These are phyloP conservation scores for Fagopyrum tataricum DNA, from an alignment of 148 eudicot species.

Conservation along the genomic window DNA sequence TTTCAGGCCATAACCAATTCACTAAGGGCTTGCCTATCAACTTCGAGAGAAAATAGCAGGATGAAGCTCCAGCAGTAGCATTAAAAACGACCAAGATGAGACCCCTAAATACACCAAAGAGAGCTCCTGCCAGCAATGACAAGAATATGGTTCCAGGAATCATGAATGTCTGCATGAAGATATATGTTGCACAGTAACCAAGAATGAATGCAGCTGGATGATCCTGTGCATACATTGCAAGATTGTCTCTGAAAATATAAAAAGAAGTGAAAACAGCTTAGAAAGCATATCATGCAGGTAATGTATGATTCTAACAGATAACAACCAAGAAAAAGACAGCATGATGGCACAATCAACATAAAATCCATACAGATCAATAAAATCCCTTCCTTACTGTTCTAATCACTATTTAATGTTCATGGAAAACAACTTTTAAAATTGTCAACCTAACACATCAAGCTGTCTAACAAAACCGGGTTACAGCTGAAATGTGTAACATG, in stretches of 20 bases:
- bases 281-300: background rate
- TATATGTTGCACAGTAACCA: constrained; percentile 92
- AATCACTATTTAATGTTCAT: background rate
- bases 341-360: background rate
- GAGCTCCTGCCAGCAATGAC: constrained; percentile 98
- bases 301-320: background rate
- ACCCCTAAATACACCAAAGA: constrained; percentile 86
- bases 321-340: background rate
- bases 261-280: constrained; percentile 17
- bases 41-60: constrained; percentile 77
- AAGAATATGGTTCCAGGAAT: constrained; percentile 97
- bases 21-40: constrained; percentile 84
- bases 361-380: background rate
- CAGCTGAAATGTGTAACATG: background rate
- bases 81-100: constrained; percentile 78
- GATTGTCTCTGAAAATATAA: constrained; percentile 64
- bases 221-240: constrained; percentile 63
- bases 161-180: constrained; percentile 99
- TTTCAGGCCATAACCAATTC: constrained; percentile 89
- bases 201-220: constrained; percentile 85
- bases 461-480: background rate
- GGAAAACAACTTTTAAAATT: background rate
- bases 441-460: background rate
- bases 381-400: background rate
- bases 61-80: constrained; percentile 87